A percentile compares a stretch with the other conserved stretches of the same genome.
Evolutionary conservation across 306 rosid genomes (phyloP).

Genomic region (Coriaria nepalensis): DNA sequence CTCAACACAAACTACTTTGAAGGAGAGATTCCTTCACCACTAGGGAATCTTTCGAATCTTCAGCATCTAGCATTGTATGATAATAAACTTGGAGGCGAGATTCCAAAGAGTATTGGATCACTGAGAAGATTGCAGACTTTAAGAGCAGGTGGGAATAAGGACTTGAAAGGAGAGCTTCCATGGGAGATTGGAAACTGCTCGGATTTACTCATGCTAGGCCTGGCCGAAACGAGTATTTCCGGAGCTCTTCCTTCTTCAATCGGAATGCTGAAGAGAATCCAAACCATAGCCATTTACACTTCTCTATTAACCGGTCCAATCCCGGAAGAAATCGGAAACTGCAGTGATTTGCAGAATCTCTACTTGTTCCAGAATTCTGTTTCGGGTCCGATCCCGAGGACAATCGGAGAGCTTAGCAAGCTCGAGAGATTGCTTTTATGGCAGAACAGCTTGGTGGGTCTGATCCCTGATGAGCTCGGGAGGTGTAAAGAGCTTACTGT

Average conservation of each 20-base stretch:
- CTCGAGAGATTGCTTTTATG: conserved; percentile 52
- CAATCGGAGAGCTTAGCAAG: conserved; percentile 45
- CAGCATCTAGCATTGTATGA: conserved; percentile 49
- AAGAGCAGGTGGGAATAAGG: conserved; percentile 70
- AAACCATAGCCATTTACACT: conserved; percentile 60
- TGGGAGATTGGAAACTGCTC: conserved; percentile 80
- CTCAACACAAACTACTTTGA: conserved; percentile 48
- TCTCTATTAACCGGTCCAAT: conserved; percentile 50
- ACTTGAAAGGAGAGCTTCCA: conserved; percentile 58
- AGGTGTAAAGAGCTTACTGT: conserved; percentile 43
- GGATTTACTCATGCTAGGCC: conserved; percentile 57
- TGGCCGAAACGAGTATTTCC: conserved; percentile 70
- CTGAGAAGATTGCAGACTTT: conserved; percentile 39
- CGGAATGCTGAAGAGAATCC: conserved; percentile 43
- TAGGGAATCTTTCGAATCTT: conserved; percentile 59
- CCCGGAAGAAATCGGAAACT: conserved; percentile 83
- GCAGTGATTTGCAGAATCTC: conserved; percentile 56
- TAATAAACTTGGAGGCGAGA: conserved; percentile 46
- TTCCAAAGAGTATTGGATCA: conserved; percentile 61
- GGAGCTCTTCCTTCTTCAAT: conserved; percentile 64
- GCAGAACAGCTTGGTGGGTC: conserved; percentile 57
- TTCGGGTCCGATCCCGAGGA: conserved; percentile 50
- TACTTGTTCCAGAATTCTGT: conserved; percentile 61
- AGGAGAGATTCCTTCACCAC: conserved; percentile 41
- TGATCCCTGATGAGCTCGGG: conserved; percentile 57